Base-by-base conservation (phyloP, 1,284 basidiomycete genomes). In the Apiotrichum veenhuisii region DNA sequence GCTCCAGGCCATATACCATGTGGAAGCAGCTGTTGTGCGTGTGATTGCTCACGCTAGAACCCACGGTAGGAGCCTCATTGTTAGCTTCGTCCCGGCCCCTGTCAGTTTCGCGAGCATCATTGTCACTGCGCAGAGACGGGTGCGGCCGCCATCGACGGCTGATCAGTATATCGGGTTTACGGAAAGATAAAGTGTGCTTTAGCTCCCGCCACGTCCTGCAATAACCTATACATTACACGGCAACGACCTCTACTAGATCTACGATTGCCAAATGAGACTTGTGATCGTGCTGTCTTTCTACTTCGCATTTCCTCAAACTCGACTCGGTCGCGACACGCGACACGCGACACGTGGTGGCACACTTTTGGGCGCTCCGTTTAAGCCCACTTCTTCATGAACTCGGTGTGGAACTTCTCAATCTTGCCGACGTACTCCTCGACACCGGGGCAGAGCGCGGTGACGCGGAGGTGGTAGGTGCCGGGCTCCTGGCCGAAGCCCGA, bases 401-500 rank as follows among this genome's bases (percentile, higher is more conserved):
- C 81, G 46, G 74, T 69, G 73, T 96, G 93, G 85, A 95, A 97
- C 62, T 79, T 80, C 78, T 91, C 91, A 51, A 96, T 80, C 70
- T 89, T 86, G 40, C 81, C 81, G 7, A 94, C 87, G 72, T 93
- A 96, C 68, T 93, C 89, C 56, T 94, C 91, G 15, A 91, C 90
- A 52, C 75, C 75, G 3, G 89, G 90, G 72, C 89, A 93, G 62
- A 94, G 77, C 61, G 91, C 93, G 14, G 91, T 93, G 73, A 93
- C 75, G 43, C 93, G 80, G 70, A 95, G 87, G 77, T 97, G 92
- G 76, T 85, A 86, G 68, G 91, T 87, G 34, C 87, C 90, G 49
- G 86, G 84, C 76, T 83, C 86, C 80, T 96, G 93, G 3, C 93
- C 92, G 70, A 97, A 96, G 10, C 93, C 93, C 53, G 85, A 87